Evolutionary conservation across 2,329 filamentous ascomycete genomes (phyloP), one percentile per base, ranked within the genome.

Genomic region (Emergomyces pasteurianus): DNA sequence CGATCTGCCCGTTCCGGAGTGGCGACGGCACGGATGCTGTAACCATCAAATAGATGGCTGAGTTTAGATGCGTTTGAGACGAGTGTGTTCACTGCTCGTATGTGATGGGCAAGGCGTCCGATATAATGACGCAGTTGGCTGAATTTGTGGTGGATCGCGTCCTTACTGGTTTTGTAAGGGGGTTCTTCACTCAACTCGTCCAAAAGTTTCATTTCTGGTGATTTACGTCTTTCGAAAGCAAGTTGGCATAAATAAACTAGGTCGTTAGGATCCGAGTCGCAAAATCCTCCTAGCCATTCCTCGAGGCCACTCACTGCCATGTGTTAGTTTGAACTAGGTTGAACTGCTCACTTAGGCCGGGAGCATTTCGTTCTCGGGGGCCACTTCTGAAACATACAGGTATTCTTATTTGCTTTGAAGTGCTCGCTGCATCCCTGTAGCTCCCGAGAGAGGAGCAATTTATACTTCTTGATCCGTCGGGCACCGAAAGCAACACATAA

Each of bases 101-200:
- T 66, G 58, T 77, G 76, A 26, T 77, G 67, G n/a, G 75, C 75
- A 1, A 83, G 65, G 0, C 79, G 72, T 2, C 80, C 78, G 8
- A 82, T 66, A 40, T 72, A 70, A 64, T 82, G 80, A 4, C 69
- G 67, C 5, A 74, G 68, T 2, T 55, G 47, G 3, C 63, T 60
- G 60, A 77, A 78, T 0, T 31, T 57, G 36, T 42, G 10, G 16
- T 57, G 54, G 36, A 43, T 43, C 18, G 54, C 54, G 21, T 57
- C 54, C 8, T 26, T 40, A 12, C 21, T 57, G 2, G 54, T 26
- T 57, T 40, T 57, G 21, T 57, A 57, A 26, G 18, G 23, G 40
- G 54, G 55, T 47, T 58, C 55, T 10, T 31, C 21, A 40, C 55
- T 46, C 28, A 43, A 38, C 23, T 46, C 18, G 16, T 58, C 16